These are phyloP conservation scores for Camelina neglecta DNA, from an alignment of 345 rosid genomes.

Conservation along the genomic window DNA sequence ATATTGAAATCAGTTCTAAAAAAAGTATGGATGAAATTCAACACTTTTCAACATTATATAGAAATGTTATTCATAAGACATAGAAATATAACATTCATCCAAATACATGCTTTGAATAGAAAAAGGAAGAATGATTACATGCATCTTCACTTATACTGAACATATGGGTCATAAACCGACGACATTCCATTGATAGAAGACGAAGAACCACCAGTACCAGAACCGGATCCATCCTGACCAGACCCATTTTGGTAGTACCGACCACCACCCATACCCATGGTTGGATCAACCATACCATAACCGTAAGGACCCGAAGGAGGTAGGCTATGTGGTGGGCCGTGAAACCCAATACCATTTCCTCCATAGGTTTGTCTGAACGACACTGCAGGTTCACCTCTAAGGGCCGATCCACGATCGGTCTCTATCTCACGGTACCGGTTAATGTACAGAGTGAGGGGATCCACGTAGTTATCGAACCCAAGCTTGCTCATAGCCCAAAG, in stretches of 20 bases:
- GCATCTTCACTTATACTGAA: slow-evolving; percentile 40
- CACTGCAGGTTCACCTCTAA: slow-evolving; percentile 34
- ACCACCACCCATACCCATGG: slow-evolving; percentile 42
- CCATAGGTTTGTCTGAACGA: slow-evolving; percentile 19
- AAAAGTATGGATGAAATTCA: neutral
- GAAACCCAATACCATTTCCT: slow-evolving; percentile 35
- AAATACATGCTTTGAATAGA: slow-evolving; percentile 24
- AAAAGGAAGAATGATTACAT: neutral
- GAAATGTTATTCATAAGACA: slow-evolving; percentile 24
- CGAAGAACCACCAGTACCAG: slow-evolving; percentile 14
- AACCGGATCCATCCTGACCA: slow-evolving; percentile 39
- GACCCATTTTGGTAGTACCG: slow-evolving; percentile 40
- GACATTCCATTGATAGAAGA: slow-evolving; percentile 38
- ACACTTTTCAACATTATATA: slow-evolving; percentile 17
- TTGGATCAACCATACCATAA: slow-evolving; percentile 36
- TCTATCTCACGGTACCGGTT: slow-evolving; percentile 58
- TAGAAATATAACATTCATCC: slow-evolving; percentile 4
- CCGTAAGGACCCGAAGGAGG: slow-evolving; percentile 33
- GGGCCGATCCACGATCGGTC: slow-evolving; percentile 40
- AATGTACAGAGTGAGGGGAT: slow-evolving; percentile 52
- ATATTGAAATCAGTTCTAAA: neutral
- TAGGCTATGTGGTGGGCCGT: slow-evolving; percentile 14
- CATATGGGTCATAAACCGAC: slow-evolving; percentile 40
- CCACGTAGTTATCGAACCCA: slow-evolving; percentile 65
- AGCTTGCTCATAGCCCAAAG: slow-evolving; percentile 72